These are phyloP conservation scores for Coemansia aciculifera DNA, from an alignment of 192 early-diverging fungal species.

Conservation along the genomic window DNA sequence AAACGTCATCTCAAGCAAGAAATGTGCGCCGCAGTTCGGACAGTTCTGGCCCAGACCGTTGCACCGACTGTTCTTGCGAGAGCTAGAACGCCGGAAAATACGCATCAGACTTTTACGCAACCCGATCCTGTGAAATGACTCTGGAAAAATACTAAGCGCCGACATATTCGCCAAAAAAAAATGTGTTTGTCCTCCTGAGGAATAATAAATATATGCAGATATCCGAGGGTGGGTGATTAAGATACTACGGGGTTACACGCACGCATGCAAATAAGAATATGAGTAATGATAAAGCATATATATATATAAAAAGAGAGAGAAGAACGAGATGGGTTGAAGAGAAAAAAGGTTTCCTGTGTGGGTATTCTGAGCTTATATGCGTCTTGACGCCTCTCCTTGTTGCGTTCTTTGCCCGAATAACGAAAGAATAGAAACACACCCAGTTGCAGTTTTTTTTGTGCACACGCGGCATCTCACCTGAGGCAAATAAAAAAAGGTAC, in stretches of 20 bases:
- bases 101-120: constrained; percentile 48
- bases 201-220: background rate
- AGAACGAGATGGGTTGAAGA: background rate
- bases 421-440: background rate
- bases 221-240: background rate
- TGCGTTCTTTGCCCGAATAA: background rate
- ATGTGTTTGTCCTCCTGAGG: background rate
- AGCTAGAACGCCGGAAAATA: constrained; percentile 36
- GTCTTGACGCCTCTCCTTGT: background rate
- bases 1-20: constrained; percentile 53
- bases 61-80: constrained; percentile 45
- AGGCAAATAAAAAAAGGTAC: constrained; percentile 7
- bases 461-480: constrained; percentile 6
- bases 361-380: background rate
- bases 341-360: background rate
- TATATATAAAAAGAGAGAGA: constrained; percentile 2
- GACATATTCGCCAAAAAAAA: constrained; percentile 25
- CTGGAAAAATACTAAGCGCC: constrained; percentile 38
- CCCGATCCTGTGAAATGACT: constrained; percentile 41
- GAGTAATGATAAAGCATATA: constrained; percentile 6
- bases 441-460: background rate
- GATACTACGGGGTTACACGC: background rate
- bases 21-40: constrained; percentile 52
- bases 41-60: constrained; percentile 49
- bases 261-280: background rate